Evolutionary conservation across 805 yeast genomes (phyloP), one percentile per base, ranked within the genome.

Genomic region (Saturnispora galanensis): DNA sequence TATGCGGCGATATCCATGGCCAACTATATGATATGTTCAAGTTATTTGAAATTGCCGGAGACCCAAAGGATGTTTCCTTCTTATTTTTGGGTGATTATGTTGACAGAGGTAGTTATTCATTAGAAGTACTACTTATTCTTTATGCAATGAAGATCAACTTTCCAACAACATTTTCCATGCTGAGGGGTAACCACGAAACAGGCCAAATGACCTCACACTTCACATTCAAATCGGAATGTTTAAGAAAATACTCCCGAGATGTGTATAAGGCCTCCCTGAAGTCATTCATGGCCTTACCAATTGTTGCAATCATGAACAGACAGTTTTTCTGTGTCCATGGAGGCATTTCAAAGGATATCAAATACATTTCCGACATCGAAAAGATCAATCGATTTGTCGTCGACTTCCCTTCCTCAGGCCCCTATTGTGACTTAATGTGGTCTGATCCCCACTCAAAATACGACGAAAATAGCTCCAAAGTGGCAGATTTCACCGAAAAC

Each of bases 1-100:
- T 90, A 3, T 88, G 97, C 66, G 98, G 98, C 46, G 97, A 90
- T 64, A 74, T 89, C n/a, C 97, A 90, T 63, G 98, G 98, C 13
- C 97, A 90, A 62, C 87, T 76, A 61, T 89, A 75, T 61, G 98
- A 90, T 62, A 70, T 90, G 53, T 71, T 89, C 76, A 88, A 89
- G 63, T 67, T 90, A 37, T 85, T 90, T 57, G 97, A 90, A 59
- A 90, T 88, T 13, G 95, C 96, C 34, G 97, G 97, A 2, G 80
- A 82, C 57, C 96, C 97, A 10, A 56, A 56, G 35, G 64, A 58
- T n/a, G 81, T 94, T 1, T 72, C 84, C 15, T 90, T 86, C 60
- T 67, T 89, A 44, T 89, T 90, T 56, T 65, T 89, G 45, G 97
- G 97, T 12, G 97, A 90, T 64, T 90, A 89, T 59, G 97, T 90